Base-by-base conservation (phyloP, 179 eudicot genomes). In the Beta macrorhiza region DNA sequence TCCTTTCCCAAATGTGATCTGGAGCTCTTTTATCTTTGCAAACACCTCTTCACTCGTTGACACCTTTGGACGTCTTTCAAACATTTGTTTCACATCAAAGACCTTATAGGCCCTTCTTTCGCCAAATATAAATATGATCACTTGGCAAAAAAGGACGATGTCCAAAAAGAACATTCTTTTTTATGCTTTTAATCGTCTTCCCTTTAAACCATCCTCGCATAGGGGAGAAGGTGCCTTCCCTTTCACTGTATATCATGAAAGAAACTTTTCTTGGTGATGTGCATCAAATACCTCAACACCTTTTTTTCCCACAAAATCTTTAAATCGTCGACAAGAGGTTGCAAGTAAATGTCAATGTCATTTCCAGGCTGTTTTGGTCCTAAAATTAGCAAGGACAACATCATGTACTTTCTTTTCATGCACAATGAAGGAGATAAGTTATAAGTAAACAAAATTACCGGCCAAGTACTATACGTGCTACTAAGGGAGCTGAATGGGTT, bases 401-500 rank as follows among this genome's bases (percentile, higher is more conserved):
- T 68, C 72, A 68, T 68, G 52, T 68, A 68, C 17, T 42, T 68
- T 42, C 72, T 67, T 42, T 67, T 37, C 10, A 67, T 37, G 37
- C 59, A 56, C 4, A 56, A 15, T 12, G 59, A 12, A 56, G 59
- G 59, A 13, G 59, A 12, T 56, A 67, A 17, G 32, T 67, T 67
- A 16, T 67, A 67, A 5, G 51, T 67, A 17, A 67, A 11, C 51
- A 67, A 42, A 42, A 67, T 67, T 6, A 67, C 51, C 0, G 20
- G 72, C 72, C 72, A 67, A 67, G 72, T 67, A 37, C 72, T 67
- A 42, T 67, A 58, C 20, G 69, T 65, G 17, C 69, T 65, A 29
- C 69, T 65, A 22, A 65, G 69, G 47, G 72, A 67, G 49, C 72
- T 7, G 16, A 37, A 67, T 0, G 72, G 51, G 15, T 67, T 67